Evolutionary conservation across 345 rosid genomes (phyloP).

Genomic region (Camelina neglecta): DNA sequence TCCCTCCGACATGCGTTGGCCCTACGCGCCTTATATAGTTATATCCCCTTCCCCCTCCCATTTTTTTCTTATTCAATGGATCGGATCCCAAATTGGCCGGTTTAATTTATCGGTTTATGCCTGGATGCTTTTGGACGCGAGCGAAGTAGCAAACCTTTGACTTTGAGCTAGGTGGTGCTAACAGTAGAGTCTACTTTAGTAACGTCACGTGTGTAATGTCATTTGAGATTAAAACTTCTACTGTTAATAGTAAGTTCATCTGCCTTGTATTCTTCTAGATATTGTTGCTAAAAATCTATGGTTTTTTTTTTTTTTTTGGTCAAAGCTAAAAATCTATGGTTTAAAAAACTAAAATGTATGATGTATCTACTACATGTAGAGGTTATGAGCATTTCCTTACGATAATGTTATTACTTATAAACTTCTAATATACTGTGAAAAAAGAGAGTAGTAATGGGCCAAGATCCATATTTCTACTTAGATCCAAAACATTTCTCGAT

Average conservation of each 20-base stretch:
- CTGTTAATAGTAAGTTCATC: neutral
- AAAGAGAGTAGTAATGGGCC: neutral
- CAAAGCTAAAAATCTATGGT: too few species aligned
- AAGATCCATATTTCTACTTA: neutral
- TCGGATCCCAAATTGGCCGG: conserved; percentile 17
- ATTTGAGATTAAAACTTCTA: neutral
- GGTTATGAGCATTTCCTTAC: too few species aligned
- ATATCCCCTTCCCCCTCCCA: neutral
- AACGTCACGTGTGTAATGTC: neutral
- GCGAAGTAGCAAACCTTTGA: neutral
- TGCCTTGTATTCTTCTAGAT: neutral
- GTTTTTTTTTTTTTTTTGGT: too few species aligned
- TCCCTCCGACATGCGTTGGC: conserved; percentile 31
- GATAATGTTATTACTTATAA: too few species aligned
- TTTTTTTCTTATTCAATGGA: too few species aligned
- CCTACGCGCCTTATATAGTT: conserved; percentile 34
- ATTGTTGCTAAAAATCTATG: neutral
- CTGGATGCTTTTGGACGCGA: neutral
- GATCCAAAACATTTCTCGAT: neutral
- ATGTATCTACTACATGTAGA: too few species aligned
- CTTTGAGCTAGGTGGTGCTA: neutral
- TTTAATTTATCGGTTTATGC: neutral
- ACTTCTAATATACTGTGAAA: too few species aligned
- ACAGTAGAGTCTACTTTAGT: conserved; percentile 2
- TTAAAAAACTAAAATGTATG: too few species aligned